Conservation (phyloP, 176 grass and related monocot species). For the Dactylis glomerata region DNA sequence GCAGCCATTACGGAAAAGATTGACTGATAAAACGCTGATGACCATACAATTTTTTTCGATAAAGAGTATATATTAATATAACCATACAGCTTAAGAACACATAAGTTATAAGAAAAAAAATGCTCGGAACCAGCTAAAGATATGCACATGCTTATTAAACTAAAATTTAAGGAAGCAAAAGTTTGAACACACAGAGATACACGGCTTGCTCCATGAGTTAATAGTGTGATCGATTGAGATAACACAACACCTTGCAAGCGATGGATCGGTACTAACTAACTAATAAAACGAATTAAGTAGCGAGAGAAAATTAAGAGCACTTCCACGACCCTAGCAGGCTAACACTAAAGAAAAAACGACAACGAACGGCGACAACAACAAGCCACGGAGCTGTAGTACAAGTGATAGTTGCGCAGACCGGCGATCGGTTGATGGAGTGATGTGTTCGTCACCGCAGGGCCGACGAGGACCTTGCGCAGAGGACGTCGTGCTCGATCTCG, state of each 20-base stretch:
- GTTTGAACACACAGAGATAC: not conserved
- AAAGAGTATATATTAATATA: no score
- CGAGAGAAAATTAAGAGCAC: not conserved
- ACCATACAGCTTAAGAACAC: not conserved
- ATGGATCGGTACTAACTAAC: not conserved
- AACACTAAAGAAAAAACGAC: conserved; percentile 2
- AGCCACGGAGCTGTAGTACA: not conserved
- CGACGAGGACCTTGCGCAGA: conserved; percentile 14
- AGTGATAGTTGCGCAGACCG: no score
- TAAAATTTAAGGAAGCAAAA: not conserved
- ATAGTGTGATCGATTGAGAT: conserved; percentile 29
- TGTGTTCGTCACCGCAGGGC: conserved; percentile 12
- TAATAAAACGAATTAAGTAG: not conserved
- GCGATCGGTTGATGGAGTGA: not conserved
- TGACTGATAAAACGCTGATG: not conserved
- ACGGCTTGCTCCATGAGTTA: conserved; percentile 13
- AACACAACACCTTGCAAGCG: not conserved
- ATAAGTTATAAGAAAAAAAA: not conserved
- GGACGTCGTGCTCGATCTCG: conserved; percentile 65
- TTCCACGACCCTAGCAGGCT: conserved; percentile 23
- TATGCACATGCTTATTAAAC: conserved; percentile 1
- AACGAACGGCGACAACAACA: not conserved
- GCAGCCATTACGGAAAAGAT: not conserved
- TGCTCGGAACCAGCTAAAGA: not conserved
- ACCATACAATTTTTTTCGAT: no score